Conservation (phyloP, 257 asterid genomes). For the Ilex aquifolium region DNA sequence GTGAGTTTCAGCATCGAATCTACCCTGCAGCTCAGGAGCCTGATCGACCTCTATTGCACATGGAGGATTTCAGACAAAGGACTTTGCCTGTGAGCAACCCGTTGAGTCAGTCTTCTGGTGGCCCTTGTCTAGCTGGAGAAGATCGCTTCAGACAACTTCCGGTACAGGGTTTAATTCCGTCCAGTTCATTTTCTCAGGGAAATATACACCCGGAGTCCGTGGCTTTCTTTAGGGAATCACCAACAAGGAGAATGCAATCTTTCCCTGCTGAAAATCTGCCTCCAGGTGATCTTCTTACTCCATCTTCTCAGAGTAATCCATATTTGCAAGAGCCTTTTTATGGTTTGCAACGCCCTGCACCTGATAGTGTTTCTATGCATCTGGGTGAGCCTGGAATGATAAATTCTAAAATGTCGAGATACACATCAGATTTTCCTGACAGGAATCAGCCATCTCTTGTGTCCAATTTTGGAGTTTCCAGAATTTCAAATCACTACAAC, state of each 20-base stretch:
- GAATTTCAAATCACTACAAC: slow-evolving; percentile 48
- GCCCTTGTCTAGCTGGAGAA: slow-evolving; percentile 23
- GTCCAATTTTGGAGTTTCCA: slow-evolving; percentile 39
- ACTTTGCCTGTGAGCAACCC: slow-evolving; percentile 32
- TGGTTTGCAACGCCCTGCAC: slow-evolving; percentile 30
- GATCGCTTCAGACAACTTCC: slow-evolving; percentile 23
- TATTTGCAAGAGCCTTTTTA: slow-evolving; percentile 32
- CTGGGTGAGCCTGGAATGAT: slow-evolving; percentile 19
- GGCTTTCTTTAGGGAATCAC: slow-evolving; percentile 29
- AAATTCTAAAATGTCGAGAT: slow-evolving; percentile 37
- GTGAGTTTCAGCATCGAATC: slow-evolving; percentile 31
- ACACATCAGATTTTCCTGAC: slow-evolving; percentile 38
- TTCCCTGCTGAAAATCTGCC: slow-evolving; percentile 38
- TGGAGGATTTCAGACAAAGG: slow-evolving; percentile 32
- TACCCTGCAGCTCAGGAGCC: slow-evolving; percentile 31
- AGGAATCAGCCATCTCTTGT: slow-evolving; percentile 34
- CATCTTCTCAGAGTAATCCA: slow-evolving; percentile 27
- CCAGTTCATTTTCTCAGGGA: slow-evolving; percentile 25
- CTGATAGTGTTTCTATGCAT: slow-evolving; percentile 27
- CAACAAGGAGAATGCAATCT: slow-evolving; percentile 29
- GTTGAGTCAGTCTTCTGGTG: slow-evolving; percentile 28
- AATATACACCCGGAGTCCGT: slow-evolving; percentile 26
- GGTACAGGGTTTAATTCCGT: slow-evolving; percentile 27
- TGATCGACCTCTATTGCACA: slow-evolving; percentile 24
- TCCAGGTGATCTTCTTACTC: slow-evolving; percentile 24